phyloP scores from a whole-genome alignment of 176 grass and related monocot genomes.

The Leersia perrieri region DNA sequence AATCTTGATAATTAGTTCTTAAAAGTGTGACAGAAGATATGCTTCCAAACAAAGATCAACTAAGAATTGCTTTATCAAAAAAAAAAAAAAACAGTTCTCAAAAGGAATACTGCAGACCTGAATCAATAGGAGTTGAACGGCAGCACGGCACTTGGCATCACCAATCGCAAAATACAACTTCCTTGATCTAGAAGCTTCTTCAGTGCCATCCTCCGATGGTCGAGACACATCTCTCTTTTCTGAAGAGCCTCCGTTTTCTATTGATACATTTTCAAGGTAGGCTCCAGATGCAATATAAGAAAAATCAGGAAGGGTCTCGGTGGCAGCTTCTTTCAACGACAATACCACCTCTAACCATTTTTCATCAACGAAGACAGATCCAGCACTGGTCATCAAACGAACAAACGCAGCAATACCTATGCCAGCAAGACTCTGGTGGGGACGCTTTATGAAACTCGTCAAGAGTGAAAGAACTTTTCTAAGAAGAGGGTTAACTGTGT shows the following conservation, averaged over 20 bases:
- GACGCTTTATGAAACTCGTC: conserved; percentile 95
- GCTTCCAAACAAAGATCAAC: not conserved
- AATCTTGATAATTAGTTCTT: not conserved
- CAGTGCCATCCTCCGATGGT: conserved; percentile 58
- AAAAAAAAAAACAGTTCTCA: not conserved
- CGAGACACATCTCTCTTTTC: conserved; percentile 49
- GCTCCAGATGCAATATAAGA: conserved; percentile 76
- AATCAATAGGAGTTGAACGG: conserved; percentile 97
- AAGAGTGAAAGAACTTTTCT: conserved; percentile 89
- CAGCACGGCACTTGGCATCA: conserved; percentile 95
- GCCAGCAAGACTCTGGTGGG: conserved; percentile 98
- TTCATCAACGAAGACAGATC: conserved; percentile 82
- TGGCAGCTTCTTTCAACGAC: conserved; percentile 91
- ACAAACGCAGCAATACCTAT: conserved; percentile 99
- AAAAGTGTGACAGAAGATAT: no score
- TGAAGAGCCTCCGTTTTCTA: conserved; percentile 60
- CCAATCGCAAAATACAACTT: conserved; percentile 87
- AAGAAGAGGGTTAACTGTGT: conserved; percentile 86
- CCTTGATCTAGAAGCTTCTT: conserved; percentile 66
- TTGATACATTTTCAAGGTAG: conserved; percentile 58
- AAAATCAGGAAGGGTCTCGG: conserved; percentile 88
- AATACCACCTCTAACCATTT: conserved; percentile 89
- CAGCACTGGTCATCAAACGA: conserved; percentile 95
- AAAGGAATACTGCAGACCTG: conserved; percentile 60
- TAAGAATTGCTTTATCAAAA: not conserved